Evolutionary conservation across 2,329 filamentous ascomycete genomes (phyloP), one percentile per base, ranked within the genome.

Genomic region (Trichoderma gracile): DNA sequence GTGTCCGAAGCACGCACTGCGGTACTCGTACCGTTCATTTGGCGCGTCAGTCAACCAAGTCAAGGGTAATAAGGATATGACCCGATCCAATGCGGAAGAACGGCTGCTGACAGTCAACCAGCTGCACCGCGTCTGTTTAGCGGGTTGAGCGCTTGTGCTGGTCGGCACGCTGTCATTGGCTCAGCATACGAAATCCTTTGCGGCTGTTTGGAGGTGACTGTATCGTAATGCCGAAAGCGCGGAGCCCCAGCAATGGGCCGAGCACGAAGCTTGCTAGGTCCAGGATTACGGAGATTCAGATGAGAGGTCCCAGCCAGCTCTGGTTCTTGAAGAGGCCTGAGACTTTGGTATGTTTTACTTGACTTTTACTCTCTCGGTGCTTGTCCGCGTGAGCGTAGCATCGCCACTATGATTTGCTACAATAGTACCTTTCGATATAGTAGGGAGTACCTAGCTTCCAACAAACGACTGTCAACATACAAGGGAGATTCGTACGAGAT

Each of bases 61-160:
- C 43, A 27, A 27, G 25, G 25, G 25, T 19, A 45, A n/a, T n/a
- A 58, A 49, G 45, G 25, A 38, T 46, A 27, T 27, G 25, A 43
- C 30, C 46, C 43, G 21, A 27, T 38, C 50, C 10, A 38, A 38
- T 53, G 50, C 15, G 47, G 33, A 23, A 47, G 45, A 47, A 47
- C n/a, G 45, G 45, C 10, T 23, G 45, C 8, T 21, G 21, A 19
- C 30, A 10, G 19, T 42, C 33, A 55, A 55, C 45, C 21, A 40
- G 30, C 56, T 59, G 56, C 56, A 59, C 33, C 56, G 56, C 56
- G 56, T 23, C 30, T 59, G 56, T 59, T 50, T 50, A 43, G 56
- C 56, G 56, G 46, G 56, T 42, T 59, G 45, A 49, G 56, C 56
- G 56, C 56, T 59, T 59, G 56, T 25, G 45, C 17, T 27, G 23